Conservation (phyloP, 2,329 filamentous ascomycete species). For the Leptographium flavum region DNA sequence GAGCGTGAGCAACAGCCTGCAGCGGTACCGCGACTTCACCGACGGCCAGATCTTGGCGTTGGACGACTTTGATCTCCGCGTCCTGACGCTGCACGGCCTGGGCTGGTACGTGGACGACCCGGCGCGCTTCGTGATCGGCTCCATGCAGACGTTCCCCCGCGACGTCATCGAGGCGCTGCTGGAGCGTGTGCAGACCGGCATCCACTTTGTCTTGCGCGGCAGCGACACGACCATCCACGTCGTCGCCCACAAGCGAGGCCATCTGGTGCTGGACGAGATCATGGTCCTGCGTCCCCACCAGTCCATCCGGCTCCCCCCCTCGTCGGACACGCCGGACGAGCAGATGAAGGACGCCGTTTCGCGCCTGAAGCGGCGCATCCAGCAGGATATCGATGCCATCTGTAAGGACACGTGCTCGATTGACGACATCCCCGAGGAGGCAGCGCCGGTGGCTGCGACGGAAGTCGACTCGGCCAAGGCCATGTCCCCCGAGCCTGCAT, state of each 20-base stretch:
- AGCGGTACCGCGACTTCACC: slow-evolving; percentile 22
- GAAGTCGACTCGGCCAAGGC: not conserved
- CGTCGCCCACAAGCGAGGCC: slow-evolving; percentile 35
- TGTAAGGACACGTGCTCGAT: slow-evolving; percentile 37
- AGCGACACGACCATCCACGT: slow-evolving; percentile 32
- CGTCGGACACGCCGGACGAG: slow-evolving; percentile 19
- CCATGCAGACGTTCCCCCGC: slow-evolving; percentile 26
- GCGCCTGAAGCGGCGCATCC: slow-evolving; percentile 29
- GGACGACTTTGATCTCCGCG: slow-evolving; percentile 33
- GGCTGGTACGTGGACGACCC: slow-evolving; percentile 33
- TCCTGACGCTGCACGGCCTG: slow-evolving; percentile 30
- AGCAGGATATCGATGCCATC: slow-evolving; percentile 31
- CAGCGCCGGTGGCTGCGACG: not conserved
- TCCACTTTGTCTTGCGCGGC: slow-evolving; percentile 31
- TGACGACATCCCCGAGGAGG: slow-evolving; percentile 18
- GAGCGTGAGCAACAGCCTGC: slow-evolving; percentile 23
- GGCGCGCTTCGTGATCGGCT: slow-evolving; percentile 27
- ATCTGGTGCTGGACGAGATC: slow-evolving; percentile 35
- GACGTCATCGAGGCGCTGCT: slow-evolving; percentile 32
- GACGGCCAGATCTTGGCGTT: slow-evolving; percentile 26
- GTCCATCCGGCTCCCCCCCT: slow-evolving; percentile 16
- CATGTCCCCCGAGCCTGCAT: not conserved
- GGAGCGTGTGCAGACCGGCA: slow-evolving; percentile 35
- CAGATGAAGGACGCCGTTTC: slow-evolving; percentile 24
- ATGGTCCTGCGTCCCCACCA: slow-evolving; percentile 24